Percentiles rank a stretch among this genome's conserved stretches.
Evolutionary conservation across 257 asterid species (phyloP).

Genomic region (Euphrasia confusa): DNA sequence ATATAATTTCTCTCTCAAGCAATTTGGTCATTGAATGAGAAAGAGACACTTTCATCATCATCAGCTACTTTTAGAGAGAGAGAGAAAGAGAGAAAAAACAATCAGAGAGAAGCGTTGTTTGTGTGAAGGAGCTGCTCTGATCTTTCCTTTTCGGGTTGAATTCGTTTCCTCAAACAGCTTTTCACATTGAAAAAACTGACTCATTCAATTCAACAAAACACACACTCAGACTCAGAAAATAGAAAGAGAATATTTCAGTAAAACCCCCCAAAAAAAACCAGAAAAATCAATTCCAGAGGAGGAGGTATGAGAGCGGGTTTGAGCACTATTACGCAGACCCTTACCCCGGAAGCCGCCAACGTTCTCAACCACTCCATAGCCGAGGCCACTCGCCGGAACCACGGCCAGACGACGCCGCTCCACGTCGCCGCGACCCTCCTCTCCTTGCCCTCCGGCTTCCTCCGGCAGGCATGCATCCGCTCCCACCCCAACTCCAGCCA

Average conservation of each 20-base stretch:
- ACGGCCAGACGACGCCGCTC: slow-evolving; percentile 90
- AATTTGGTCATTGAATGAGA: slow-evolving; percentile 1
- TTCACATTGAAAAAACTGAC: slow-evolving; percentile 21
- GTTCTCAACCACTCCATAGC: slow-evolving; percentile 77
- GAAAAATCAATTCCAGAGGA: not conserved
- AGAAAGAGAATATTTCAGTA: slow-evolving; percentile 4
- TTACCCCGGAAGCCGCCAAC: slow-evolving; percentile 77
- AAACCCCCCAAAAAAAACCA: not conserved
- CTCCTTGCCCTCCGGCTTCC: slow-evolving; percentile 66
- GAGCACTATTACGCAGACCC: slow-evolving; percentile 81
- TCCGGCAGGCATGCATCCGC: slow-evolving; percentile 83
- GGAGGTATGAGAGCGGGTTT: slow-evolving; percentile 75
- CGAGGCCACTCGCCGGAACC: slow-evolving; percentile 78
- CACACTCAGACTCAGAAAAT: not conserved
- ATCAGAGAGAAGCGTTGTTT: slow-evolving; percentile 14
- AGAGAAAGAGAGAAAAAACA: slow-evolving; percentile 2
- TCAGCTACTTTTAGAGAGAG: slow-evolving; percentile 28
- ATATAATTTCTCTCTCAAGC: not conserved
- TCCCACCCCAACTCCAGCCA: slow-evolving; percentile 93
- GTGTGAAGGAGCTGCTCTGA: slow-evolving; percentile 45
- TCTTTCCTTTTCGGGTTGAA: slow-evolving; percentile 60
- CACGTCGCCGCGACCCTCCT: slow-evolving; percentile 94
- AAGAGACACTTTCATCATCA: slow-evolving; percentile 6
- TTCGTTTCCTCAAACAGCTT: slow-evolving; percentile 25
- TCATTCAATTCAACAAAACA: not conserved